These are phyloP conservation scores for Plenodomus lindquistii DNA, from an alignment of 2,329 filamentous ascomycete species.

Conservation along the genomic window DNA sequence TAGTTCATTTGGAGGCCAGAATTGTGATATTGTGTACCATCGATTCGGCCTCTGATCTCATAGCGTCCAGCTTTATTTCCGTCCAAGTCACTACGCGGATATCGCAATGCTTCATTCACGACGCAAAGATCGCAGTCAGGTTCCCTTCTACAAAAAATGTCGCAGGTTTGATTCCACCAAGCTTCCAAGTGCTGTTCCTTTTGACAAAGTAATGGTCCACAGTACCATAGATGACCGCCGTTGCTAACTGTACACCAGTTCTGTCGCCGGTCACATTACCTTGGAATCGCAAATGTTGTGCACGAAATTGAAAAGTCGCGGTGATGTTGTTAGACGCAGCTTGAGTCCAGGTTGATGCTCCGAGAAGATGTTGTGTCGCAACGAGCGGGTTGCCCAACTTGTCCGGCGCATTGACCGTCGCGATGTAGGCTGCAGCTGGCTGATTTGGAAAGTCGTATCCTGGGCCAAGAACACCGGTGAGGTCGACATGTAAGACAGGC, in stretches of 20 bases:
- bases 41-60: no score
- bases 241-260: not conserved
- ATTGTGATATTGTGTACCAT: no score
- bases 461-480: slow-evolving; percentile 2
- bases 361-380: slow-evolving; percentile 3
- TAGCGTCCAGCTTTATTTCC: no score
- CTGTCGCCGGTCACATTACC: not conserved
- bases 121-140: not conserved
- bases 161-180: not conserved
- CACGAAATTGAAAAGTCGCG: not conserved
- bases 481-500: not conserved
- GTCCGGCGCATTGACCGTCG: not conserved
- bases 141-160: not conserved
- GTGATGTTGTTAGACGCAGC: not conserved
- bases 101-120: not conserved
- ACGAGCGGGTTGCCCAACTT: slow-evolving; percentile 2
- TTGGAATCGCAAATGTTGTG: not conserved
- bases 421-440: not conserved
- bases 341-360: not conserved
- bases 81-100: no score
- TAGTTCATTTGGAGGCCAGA: no score
- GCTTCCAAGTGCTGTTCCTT: not conserved
- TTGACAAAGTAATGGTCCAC: not conserved
- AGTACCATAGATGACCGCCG: not conserved
- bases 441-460: not conserved